Base-by-base conservation (phyloP, 208 protist genomes). In the Zelonia costaricensis region DNA sequence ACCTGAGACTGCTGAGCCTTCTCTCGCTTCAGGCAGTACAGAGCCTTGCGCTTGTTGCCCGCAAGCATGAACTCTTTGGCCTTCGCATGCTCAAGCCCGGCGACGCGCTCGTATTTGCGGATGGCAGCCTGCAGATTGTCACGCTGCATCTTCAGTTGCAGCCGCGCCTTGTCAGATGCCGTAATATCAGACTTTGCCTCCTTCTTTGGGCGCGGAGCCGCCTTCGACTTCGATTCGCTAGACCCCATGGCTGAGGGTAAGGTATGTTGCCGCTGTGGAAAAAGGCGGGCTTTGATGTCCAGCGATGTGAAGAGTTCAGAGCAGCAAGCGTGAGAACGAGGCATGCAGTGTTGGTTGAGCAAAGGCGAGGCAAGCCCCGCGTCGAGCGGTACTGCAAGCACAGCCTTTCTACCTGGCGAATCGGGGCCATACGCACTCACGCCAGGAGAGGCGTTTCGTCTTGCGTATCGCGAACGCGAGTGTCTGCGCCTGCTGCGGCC, bases 61-160 rank as follows among this genome's bases (percentile, higher is more conserved):
- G 53, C 59, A 27, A 59, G 73, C 52, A 93, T 45, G 35, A 92
- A 82, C 47, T 86, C 74, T 45, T 67, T 76, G 28, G 89, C 89
- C 49, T 85, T 83, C 8, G 69, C 69, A n/a, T 82, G 78, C 65
- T 91, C 86, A 1, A 78, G 20, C 10, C 35, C 38, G 22, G 63
- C 82, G 3, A 83, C 74, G 30, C 59, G 68, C 46, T 92, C 89
- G 68, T 85, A 93, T 54, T 78, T 85, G 27, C 74, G 74, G 16
- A 91, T 78, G 13, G 86, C 71, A 25, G 84, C 86, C 27, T 59
- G 48, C 7, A 93, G 59, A 40, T 86, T 88, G 62, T 95, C 89
- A 38, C 89, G 65, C 49, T 92, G 86, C 36, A 95, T 44, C 42
- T 95, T 95, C 15, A 95, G 74, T 44, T 95, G 84, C n/a, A 95